Evolutionary conservation across 2,329 filamentous ascomycete species (phyloP).

Genomic region (Botrytis hyacinthi): DNA sequence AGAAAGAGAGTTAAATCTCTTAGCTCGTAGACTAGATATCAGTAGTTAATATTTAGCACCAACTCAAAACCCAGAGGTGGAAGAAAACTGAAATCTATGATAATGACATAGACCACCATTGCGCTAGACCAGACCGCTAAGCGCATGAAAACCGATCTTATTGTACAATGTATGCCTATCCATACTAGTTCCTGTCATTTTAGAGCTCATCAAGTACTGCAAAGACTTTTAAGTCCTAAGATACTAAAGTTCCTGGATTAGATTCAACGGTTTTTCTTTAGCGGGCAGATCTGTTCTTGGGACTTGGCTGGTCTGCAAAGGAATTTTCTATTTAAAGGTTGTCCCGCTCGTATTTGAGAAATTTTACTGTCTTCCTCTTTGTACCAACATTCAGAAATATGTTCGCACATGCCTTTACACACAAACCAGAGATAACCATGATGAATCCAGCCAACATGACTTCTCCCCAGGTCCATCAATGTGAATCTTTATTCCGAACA

Average conservation of each 20-base stretch:
- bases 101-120: too few species aligned
- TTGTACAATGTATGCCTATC: too few species aligned
- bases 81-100: too few species aligned
- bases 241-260: not conserved
- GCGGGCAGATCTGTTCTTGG: not conserved
- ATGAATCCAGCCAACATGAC: not conserved
- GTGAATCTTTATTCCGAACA: not conserved
- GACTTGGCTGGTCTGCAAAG: not conserved
- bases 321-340: not conserved
- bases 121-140: too few species aligned
- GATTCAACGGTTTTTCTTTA: not conserved
- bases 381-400: not conserved
- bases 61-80: not conserved
- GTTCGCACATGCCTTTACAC: not conserved
- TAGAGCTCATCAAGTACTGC: not conserved
- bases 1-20: not conserved
- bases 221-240: too few species aligned
- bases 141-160: too few species aligned
- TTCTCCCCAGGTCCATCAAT: not conserved
- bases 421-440: not conserved
- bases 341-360: not conserved
- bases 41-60: not conserved
- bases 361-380: not conserved
- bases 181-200: too few species aligned
- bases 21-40: not conserved